Conservation (phyloP, 139 green algal genomes). For the Tetradesmus obliquus region DNA sequence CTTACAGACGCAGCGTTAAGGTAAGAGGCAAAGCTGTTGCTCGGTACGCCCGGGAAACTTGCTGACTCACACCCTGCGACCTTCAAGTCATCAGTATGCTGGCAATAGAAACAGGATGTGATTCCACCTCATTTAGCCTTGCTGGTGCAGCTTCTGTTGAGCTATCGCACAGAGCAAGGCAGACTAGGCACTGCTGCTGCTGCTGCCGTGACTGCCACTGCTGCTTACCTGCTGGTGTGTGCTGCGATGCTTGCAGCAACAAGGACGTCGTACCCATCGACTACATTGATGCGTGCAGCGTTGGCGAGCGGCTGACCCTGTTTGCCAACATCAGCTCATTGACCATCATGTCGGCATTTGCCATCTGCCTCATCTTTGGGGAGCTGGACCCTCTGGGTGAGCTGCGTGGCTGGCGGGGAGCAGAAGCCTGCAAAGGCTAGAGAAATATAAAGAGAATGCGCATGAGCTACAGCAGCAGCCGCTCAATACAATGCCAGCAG, state of each 20-base stretch:
- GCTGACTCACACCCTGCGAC: neutral
- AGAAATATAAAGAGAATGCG: neutral
- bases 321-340: conserved; percentile 47
- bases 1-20: neutral
- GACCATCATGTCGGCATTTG: neutral
- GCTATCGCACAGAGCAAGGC: neutral
- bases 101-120: no score
- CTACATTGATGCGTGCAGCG: conserved; percentile 14
- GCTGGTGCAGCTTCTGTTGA: neutral
- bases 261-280: conserved; percentile 25
- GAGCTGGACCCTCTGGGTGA: conserved; percentile 50
- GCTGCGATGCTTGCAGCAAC: conserved; percentile 24
- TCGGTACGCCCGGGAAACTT: neutral
- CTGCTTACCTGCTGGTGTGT: neutral
- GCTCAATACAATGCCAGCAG: neutral
- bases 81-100: no score
- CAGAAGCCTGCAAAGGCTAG: neutral
- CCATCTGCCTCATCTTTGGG: conserved; percentile 42
- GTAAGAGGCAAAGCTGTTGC: neutral
- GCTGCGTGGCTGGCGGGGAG: neutral
- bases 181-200: neutral
- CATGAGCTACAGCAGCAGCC: neutral
- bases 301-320: conserved; percentile 46
- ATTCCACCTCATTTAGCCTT: neutral
- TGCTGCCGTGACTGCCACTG: neutral